Percentiles rank a stretch among this genome's conserved stretches.
These are phyloP conservation scores for Bryoerythrophyllum caledonicum DNA, from an alignment of 225 moss, liverwort and hornwort species.

Conservation along the genomic window DNA sequence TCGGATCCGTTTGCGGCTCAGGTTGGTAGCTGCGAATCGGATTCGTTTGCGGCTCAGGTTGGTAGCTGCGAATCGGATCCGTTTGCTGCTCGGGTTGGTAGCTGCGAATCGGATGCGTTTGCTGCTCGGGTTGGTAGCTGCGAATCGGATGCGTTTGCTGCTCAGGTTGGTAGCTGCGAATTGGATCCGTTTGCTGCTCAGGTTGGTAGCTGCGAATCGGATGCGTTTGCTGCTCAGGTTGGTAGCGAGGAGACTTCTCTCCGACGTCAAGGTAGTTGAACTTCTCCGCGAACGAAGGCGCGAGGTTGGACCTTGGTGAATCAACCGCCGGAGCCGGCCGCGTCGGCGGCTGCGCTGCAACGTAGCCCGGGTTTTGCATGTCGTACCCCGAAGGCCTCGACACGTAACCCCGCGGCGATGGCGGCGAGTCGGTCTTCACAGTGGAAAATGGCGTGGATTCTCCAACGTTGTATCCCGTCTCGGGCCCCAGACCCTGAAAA, in stretches of 20 bases:
- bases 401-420: constrained; percentile 1
- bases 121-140: background rate
- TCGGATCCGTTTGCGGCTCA: background rate
- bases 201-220: constrained; percentile 7
- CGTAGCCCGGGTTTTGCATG: constrained; percentile 4
- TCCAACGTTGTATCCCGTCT: constrained; percentile 15
- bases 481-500: constrained; percentile 24
- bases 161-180: background rate
- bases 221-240: background rate
- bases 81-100: background rate
- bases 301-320: constrained; percentile 6
- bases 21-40: constrained; percentile 1
- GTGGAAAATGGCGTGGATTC: constrained; percentile 27
- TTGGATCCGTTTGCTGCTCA: background rate
- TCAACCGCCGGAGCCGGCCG: constrained; percentile 29
- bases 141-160: background rate
- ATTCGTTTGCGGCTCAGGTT: background rate
- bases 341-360: constrained; percentile 13
- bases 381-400: constrained; percentile 14
- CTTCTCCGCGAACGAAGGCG: constrained; percentile 24
- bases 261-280: constrained; percentile 15
- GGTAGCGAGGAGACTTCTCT: background rate
- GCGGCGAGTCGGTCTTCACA: background rate
- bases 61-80: background rate
- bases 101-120: no score